Conservation (phyloP, 257 asterid species). For the Ophiorrhiza pumila region DNA sequence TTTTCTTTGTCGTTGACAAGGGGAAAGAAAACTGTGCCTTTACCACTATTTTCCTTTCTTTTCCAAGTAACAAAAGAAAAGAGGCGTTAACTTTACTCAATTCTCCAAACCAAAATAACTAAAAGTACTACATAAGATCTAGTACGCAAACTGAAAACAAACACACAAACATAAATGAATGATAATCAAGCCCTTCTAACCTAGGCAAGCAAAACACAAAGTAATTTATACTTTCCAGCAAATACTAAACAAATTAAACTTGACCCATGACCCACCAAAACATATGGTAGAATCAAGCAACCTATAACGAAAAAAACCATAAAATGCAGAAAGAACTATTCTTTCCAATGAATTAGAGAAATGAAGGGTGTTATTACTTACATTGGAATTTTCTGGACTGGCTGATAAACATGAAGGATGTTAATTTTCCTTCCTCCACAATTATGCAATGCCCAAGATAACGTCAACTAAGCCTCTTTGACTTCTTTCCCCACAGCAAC, state of each 20-base stretch:
- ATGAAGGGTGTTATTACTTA: constrained; percentile 21
- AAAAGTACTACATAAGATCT: not conserved
- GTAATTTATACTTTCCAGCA: too few relatives aligned
- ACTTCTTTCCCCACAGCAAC: constrained; percentile 75
- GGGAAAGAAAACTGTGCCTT: not conserved
- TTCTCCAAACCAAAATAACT: not conserved
- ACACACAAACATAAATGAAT: not conserved
- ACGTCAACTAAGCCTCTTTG: constrained; percentile 53
- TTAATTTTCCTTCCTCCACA: constrained; percentile 58
- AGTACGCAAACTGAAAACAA: not conserved
- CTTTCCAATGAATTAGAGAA: not conserved
- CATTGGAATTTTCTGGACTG: constrained; percentile 50
- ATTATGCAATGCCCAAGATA: constrained; percentile 68
- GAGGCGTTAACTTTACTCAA: not conserved
- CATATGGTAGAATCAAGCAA: constrained; percentile 7
- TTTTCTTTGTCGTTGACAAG: not conserved
- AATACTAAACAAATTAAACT: not conserved
- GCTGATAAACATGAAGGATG: constrained; percentile 76
- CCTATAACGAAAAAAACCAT: not conserved
- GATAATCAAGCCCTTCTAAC: not conserved
- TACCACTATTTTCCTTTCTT: not conserved
- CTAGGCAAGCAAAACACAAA: not conserved
- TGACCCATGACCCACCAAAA: not conserved
- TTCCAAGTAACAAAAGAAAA: not conserved
- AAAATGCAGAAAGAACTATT: not conserved